Conservation (phyloP, 1,284 basidiomycete species). For the Ustilago cynodontis region DNA sequence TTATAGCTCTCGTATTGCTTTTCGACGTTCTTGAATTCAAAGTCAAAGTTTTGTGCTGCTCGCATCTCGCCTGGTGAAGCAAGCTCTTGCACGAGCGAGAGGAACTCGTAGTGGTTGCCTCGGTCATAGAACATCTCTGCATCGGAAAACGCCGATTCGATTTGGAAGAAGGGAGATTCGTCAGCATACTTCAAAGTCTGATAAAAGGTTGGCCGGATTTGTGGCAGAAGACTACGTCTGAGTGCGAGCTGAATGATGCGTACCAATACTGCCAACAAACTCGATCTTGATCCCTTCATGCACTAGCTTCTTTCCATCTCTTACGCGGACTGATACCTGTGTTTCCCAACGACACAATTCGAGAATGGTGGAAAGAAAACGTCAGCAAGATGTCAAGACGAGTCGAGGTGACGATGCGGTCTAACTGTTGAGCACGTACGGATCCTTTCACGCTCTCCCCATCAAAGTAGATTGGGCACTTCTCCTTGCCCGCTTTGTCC, state of each 20-base stretch:
- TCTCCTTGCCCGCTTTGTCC: conserved; percentile 83
- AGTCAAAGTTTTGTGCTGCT: conserved; percentile 93
- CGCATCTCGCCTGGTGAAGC: conserved; percentile 94
- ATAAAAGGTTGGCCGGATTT: too few relatives aligned
- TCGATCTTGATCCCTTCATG: conserved; percentile 99
- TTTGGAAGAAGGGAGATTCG: not conserved
- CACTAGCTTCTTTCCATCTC: conserved; percentile 92
- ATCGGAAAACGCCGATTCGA: not conserved
- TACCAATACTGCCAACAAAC: conserved; percentile 95
- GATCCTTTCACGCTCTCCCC: conserved; percentile 89
- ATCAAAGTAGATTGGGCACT: conserved; percentile 94
- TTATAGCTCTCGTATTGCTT: conserved; percentile 98
- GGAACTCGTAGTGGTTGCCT: conserved; percentile 97
- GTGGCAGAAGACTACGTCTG: too few relatives aligned
- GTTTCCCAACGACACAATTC: not conserved
- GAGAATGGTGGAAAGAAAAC: not conserved
- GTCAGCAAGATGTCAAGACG: not conserved
- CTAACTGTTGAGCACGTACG: conserved; percentile 73
- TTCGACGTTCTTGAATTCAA: conserved; percentile 98
- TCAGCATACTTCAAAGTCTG: conserved; percentile 1
- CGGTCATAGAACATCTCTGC: conserved; percentile 95
- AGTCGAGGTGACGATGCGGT: too few relatives aligned
- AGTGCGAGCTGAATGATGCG: conserved; percentile 59
- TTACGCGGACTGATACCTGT: conserved; percentile 86
- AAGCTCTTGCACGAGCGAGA: conserved; percentile 93